Percentiles rank a stretch among this genome's conserved stretches.
These are phyloP conservation scores for Colletotrichum sp. DNA, from an alignment of 2,329 filamentous ascomycete species.

Conservation along the genomic window DNA sequence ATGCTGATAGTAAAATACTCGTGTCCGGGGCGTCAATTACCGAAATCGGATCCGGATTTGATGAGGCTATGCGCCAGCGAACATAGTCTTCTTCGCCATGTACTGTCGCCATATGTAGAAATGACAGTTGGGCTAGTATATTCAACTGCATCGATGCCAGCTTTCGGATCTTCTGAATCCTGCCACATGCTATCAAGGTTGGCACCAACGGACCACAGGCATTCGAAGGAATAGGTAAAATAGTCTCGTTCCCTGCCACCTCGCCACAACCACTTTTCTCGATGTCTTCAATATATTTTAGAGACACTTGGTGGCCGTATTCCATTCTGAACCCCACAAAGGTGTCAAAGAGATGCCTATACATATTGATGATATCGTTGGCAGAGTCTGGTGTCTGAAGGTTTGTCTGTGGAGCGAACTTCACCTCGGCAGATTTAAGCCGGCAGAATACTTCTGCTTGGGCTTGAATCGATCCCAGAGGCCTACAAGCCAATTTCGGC, in stretches of 20 bases:
- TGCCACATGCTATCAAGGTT: too few relatives aligned
- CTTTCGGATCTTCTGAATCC: too few relatives aligned
- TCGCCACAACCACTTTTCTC: not conserved
- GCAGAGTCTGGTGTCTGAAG: too few relatives aligned
- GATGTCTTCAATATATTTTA: not conserved
- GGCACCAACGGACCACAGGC: not conserved
- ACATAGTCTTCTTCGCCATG: not conserved
- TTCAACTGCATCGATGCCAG: rapidly evolving
- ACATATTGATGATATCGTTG: not conserved
- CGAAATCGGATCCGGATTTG: rapidly evolving
- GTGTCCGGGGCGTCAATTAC: not conserved
- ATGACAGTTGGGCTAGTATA: not conserved
- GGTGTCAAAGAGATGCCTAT: too few relatives aligned
- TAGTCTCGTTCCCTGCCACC: rapidly evolving
- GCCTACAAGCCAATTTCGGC: rapidly evolving
- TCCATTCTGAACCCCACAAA: too few relatives aligned
- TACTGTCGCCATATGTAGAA: not conserved
- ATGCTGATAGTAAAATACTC: not conserved
- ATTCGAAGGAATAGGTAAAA: not conserved
- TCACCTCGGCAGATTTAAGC: not conserved
- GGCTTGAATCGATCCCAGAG: not conserved
- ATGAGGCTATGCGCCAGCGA: not conserved
- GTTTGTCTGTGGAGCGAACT: not conserved
- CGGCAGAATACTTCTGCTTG: not conserved
- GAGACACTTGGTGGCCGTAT: rapidly evolving